These are phyloP conservation scores for Favolaschia claudopus DNA, from an alignment of 768 basidiomycete genomes.

Conservation along the genomic window DNA sequence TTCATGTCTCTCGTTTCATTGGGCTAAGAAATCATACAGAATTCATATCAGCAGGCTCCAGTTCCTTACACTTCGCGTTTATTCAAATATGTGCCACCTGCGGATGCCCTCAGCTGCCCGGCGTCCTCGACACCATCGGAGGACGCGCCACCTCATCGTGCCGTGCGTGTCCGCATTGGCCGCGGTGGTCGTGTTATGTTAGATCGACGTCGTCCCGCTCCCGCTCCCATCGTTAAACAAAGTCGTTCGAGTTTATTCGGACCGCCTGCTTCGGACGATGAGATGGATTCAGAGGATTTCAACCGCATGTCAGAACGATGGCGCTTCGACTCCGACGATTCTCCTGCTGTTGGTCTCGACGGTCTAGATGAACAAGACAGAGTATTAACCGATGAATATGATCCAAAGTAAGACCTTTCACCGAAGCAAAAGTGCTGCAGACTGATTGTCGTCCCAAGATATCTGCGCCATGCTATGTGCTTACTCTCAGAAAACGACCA, in stretches of 20 bases:
- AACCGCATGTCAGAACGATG: conserved; percentile 64
- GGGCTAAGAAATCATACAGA: conserved; percentile 48
- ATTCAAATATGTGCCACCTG: conserved; percentile 67
- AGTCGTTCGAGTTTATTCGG: conserved; percentile 22
- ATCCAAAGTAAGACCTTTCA: conserved; percentile 61
- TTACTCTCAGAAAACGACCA: conserved; percentile 56
- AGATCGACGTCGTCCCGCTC: conserved; percentile 66
- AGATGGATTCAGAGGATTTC: conserved; percentile 43
- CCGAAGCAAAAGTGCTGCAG: too few species aligned
- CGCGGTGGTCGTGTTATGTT: conserved; percentile 83
- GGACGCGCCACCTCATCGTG: conserved; percentile 45
- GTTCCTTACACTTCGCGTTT: conserved; percentile 66
- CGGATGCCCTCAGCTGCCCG: conserved; percentile 36
- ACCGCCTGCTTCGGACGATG: conserved; percentile 27
- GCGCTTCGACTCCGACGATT: conserved; percentile 74
- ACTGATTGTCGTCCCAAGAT: conserved; percentile 41
- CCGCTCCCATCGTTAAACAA: conserved; percentile 32
- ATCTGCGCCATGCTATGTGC: conserved; percentile 65
- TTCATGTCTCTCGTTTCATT: neutral
- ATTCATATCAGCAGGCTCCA: conserved; percentile 73
- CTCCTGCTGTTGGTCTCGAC: conserved; percentile 59
- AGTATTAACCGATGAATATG: conserved; percentile 73
- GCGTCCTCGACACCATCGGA: conserved; percentile 11
- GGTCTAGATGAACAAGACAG: conserved; percentile 74
- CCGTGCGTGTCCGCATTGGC: conserved; percentile 79